Base-by-base conservation (phyloP, 345 rosid species). In the Lumnitzera littorea region DNA sequence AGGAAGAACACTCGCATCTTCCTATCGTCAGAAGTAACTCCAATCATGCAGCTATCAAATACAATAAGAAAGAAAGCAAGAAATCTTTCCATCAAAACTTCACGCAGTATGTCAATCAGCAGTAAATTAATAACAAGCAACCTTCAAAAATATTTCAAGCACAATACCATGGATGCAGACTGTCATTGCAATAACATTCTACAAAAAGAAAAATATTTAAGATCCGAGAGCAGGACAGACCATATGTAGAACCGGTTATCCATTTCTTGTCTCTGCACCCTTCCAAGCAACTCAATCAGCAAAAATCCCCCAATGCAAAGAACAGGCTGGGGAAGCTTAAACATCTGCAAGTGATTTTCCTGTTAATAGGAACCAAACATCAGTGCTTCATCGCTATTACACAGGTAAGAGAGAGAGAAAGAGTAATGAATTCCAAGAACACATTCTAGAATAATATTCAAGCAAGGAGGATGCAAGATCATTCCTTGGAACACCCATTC, bases 211-310 rank as follows among this genome's bases (percentile, higher is more conserved):
- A 17, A 20, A 48, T 17, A 27, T 58, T 36, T 4, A 36, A 36
- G 43, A 36, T 36, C 7, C 6, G 43, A 36, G 43, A 36, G 43
- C 43, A 36, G 43, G 9, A 66, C 81, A 23, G 58, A 95, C 99
- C 99, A 91, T 72, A 91, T 82, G 54, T 95, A 95, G 79, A 78
- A 95, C 63, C 78, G 71, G 70, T 75, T 82, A 70, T 95, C 97
- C 76, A 77, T 83, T 48, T 79, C 85, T 72, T 91, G 92, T 61
- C 67, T 88, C 85, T 95, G 97, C 67, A 86, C 82, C 63, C 99
- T 85, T 58, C 95, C 95, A 66, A 84, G 70, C 61, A 95, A 83
- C 85, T 91, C 91, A 56, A 95, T 66, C 72, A 78, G 81, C 77
- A 95, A 58, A 62, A 78, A 71, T 48, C 97, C 95, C 61, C 96